Evolutionary conservation across 495 filamentous ascomycete species (phyloP).

Genomic region (Penicillium silybi): DNA sequence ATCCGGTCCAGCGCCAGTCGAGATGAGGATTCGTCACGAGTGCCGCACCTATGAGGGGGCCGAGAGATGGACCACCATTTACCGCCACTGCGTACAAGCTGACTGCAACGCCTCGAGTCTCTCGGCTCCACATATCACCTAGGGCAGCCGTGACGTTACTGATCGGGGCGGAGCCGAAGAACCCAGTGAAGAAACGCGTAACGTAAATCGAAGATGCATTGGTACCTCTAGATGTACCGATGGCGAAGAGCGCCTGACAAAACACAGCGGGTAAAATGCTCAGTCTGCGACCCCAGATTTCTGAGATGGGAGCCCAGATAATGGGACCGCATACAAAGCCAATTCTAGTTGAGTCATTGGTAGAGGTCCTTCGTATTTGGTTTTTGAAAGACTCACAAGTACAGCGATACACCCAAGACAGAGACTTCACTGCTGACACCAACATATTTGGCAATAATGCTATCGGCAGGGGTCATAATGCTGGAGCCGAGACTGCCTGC

Average conservation of each 20-base stretch:
- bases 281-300: conserved; percentile 38
- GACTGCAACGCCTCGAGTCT: conserved; percentile 35
- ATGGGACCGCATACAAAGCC: conserved; percentile 26
- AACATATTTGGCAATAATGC: conserved; percentile 33
- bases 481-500: conserved; percentile 45
- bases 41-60: conserved; percentile 44
- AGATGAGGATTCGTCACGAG: conserved; percentile 34
- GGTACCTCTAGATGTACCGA: conserved; percentile 38
- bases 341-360: conserved; percentile 4
- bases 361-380: no score
- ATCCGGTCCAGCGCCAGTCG: conserved; percentile 44
- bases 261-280: conserved; percentile 47
- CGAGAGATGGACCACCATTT: conserved; percentile 41
- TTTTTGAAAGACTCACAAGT: background rate
- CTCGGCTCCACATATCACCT: conserved; percentile 44
- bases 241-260: conserved; percentile 38
- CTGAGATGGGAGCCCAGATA: conserved; percentile 37
- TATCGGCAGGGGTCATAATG: conserved; percentile 47
- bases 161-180: conserved; percentile 47
- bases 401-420: conserved; percentile 1
- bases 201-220: conserved; percentile 35
- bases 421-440: conserved; percentile 33
- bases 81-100: conserved; percentile 40
- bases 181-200: conserved; percentile 42
- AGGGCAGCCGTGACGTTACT: conserved; percentile 45